Percentiles rank a stretch among this genome's conserved stretches.
Evolutionary conservation across 1,139 yeast genomes (phyloP).

Genomic region (Pichia cactophila): DNA sequence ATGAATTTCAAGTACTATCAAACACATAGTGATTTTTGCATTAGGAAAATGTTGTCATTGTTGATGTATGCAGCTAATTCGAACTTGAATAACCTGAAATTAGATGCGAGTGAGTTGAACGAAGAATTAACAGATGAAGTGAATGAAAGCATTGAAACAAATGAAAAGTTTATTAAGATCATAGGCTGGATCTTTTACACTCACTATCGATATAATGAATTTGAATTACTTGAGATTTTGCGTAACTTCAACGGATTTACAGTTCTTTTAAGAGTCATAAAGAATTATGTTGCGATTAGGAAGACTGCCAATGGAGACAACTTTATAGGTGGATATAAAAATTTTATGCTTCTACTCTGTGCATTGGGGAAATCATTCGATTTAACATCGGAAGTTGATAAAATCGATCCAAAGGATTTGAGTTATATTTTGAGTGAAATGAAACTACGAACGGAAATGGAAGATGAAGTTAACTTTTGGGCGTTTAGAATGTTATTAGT

Average conservation of each 20-base stretch:
- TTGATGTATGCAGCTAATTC: constrained; percentile 32
- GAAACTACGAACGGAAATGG: constrained; percentile 44
- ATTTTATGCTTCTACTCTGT: constrained; percentile 45
- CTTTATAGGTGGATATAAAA: constrained; percentile 28
- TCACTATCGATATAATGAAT: constrained; percentile 38
- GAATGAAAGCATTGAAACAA: constrained; percentile 16
- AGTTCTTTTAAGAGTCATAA: constrained; percentile 19
- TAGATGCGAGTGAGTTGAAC: constrained; percentile 25
- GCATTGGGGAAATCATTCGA: constrained; percentile 43
- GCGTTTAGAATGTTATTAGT: constrained; percentile 68
- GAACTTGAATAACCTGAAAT: constrained; percentile 32
- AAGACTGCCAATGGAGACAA: constrained; percentile 14
- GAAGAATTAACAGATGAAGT: constrained; percentile 17
- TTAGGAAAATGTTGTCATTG: constrained; percentile 39
- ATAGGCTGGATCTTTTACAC: constrained; percentile 44
- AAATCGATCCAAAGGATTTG: constrained; percentile 47
- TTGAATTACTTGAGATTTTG: constrained; percentile 35
- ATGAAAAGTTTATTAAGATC: constrained; percentile 25
- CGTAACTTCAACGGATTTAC: constrained; percentile 45
- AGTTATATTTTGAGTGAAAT: constrained; percentile 46
- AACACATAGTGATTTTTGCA: constrained; percentile 33
- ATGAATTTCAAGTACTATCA: constrained; percentile 32
- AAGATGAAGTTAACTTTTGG: constrained; percentile 59
- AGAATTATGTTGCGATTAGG: constrained; percentile 20
- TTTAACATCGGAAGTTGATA: constrained; percentile 33